Evolutionary conservation across 106 monocot genomes (phyloP), one percentile per base, ranked within the genome.

Genomic region (Iris macrosiphon): DNA sequence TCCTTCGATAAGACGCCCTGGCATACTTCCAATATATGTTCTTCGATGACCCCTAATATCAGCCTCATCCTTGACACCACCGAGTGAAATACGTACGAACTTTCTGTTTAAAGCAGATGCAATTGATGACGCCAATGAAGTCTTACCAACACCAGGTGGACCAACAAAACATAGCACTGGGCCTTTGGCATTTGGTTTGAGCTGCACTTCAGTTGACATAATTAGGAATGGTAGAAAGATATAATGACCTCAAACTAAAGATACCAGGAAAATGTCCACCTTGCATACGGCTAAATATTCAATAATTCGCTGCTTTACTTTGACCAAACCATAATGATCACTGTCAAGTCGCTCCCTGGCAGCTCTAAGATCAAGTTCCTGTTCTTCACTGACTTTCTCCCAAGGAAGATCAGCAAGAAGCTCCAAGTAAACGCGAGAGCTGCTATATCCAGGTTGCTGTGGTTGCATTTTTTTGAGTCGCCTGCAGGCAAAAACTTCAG

Each of bases 31-130:
- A 98, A 98, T 78, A 42, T 98, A 98, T 49, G 98, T 98, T 43
- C 98, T 87, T 28, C 98, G 76, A 55, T 98, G 98, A 39, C 98
- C 98, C 69, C 98, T 83, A n/a, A 98, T 98, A 75, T 98, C 98
- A 45, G 98, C 98, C 61, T 98, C 98, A 74, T 98, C 98, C 73
- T 91, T 91, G 17, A 98, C 98, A 43, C 98, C 98, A 66, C 98
- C 98, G 63, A 98, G 82, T 60, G 98, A 98, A 60, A 98, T 87
- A 59, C 98, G 56, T 28, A 98, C 55, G 57, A 98, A 91, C 54
- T 98, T 98, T 72, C 91, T 91, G 46, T 78, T 78, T 43, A 90
- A 65, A 21, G 85, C 85, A 62, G 74, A 49, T 58, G 95, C 95
- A 69, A 89, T 95, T 46, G 89, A 85, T 52, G 95, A 93, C 51